These are phyloP conservation scores for Phytopythium kandeliae DNA, from an alignment of 352 stramenopile genomes.

Conservation along the genomic window DNA sequence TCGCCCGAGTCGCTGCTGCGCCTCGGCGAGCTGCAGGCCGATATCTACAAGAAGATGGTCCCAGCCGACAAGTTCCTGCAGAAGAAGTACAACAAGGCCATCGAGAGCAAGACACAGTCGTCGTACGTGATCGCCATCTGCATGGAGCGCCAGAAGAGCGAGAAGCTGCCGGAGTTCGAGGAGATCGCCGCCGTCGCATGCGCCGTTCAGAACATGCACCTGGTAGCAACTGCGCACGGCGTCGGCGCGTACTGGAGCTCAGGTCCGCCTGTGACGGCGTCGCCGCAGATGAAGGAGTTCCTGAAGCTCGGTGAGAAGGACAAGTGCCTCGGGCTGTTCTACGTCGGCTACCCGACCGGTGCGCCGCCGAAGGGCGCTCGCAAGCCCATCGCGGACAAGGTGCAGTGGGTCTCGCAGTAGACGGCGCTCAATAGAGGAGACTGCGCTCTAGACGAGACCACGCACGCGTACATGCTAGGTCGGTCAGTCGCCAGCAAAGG, in stretches of 20 bases:
- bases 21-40: conserved; percentile 61
- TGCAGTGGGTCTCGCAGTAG: conserved; percentile 43
- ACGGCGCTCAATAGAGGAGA: too few species aligned
- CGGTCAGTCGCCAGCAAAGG: too few species aligned
- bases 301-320: conserved; percentile 59
- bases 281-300: conserved; percentile 81
- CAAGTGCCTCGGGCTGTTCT: conserved; percentile 81
- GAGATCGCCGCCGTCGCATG: conserved; percentile 70
- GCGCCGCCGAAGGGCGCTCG: conserved; percentile 44
- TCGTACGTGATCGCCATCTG: conserved; percentile 83
- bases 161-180: conserved; percentile 77
- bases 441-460: too few species aligned
- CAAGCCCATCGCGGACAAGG: conserved; percentile 74
- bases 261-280: conserved; percentile 39
- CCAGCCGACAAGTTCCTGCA: conserved; percentile 67
- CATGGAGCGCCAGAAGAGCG: conserved; percentile 83
- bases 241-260: conserved; percentile 88
- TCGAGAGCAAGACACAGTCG: conserved; percentile 57
- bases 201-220: conserved; percentile 84
- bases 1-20: conserved; percentile 37
- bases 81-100: conserved; percentile 77
- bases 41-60: conserved; percentile 60
- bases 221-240: conserved; percentile 53
- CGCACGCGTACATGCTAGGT: not conserved
- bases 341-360: conserved; percentile 67